These are phyloP conservation scores for Talinum fruticosum DNA, from an alignment of 148 eudicot genomes.

Conservation along the genomic window DNA sequence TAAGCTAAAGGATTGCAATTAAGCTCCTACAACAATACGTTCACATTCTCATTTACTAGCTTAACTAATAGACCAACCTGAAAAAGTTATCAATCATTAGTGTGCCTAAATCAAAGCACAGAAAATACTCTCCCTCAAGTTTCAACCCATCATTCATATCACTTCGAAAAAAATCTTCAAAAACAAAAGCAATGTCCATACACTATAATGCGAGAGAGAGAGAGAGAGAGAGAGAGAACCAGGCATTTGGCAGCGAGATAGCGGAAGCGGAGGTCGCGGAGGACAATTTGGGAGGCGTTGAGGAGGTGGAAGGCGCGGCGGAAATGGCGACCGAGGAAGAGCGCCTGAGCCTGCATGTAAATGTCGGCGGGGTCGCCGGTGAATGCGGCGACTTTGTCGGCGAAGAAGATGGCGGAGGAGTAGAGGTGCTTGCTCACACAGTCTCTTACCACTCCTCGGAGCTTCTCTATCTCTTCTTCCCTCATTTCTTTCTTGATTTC, in stretches of 20 bases:
- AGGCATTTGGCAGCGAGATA: constrained; percentile 98
- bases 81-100: neutral
- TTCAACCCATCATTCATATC: too few relatives aligned
- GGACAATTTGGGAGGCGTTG: constrained; percentile 84
- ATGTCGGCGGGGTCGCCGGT: constrained; percentile 82
- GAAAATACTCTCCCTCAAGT: too few relatives aligned
- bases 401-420: constrained; percentile 92
- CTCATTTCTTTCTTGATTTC: constrained; percentile 27
- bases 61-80: neutral
- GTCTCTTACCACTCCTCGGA: constrained; percentile 81
- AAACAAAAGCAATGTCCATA: too few relatives aligned
- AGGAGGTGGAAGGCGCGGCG: constrained; percentile 95
- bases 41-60: neutral
- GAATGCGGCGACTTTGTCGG: constrained; percentile 87
- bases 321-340: constrained; percentile 88
- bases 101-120: too few relatives aligned
- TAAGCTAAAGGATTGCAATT: neutral
- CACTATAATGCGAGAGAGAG: neutral
- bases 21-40: neutral
- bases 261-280: constrained; percentile 86
- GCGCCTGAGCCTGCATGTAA: constrained; percentile 94
- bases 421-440: constrained; percentile 93
- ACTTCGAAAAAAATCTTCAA: too few relatives aligned
- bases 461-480: constrained; percentile 85
- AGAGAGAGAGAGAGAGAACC: constrained; percentile 31